Conservation (phyloP, 179 eudicot species). For the Gypsophila paniculata region DNA sequence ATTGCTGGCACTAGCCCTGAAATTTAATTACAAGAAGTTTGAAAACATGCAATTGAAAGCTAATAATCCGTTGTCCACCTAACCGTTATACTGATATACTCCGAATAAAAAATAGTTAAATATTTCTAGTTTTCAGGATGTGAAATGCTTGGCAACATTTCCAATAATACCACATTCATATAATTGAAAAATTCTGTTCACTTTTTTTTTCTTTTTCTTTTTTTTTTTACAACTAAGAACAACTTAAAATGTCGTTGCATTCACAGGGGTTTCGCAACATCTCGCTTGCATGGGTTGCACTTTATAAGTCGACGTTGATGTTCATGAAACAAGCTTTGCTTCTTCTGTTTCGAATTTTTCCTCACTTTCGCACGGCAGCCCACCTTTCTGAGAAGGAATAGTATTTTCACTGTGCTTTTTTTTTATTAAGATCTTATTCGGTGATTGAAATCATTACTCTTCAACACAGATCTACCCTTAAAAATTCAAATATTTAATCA, state of each 20-base stretch:
- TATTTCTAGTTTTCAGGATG: not conserved
- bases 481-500: no score
- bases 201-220: not conserved
- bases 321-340: not conserved
- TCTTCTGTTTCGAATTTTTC: not conserved
- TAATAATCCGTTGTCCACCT: not conserved
- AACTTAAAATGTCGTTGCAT: not conserved
- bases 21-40: conserved; percentile 12
- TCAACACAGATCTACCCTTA: no score
- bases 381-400: no score
- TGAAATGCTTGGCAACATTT: not conserved
- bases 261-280: not conserved
- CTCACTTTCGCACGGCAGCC: no score
- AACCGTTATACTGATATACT: not conserved
- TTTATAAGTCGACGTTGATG: no score
- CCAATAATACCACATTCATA: not conserved
- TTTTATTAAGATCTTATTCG: no score
- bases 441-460: no score
- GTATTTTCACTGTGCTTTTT: no score
- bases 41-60: not conserved
- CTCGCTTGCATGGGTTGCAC: not conserved
- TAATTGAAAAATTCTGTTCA: no score
- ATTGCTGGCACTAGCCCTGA: conserved; percentile 68
- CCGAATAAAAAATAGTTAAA: not conserved
- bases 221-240: not conserved